Evolutionary conservation across 495 filamentous ascomycete species (phyloP).

Genomic region (Annulohypoxylon maeteangense): DNA sequence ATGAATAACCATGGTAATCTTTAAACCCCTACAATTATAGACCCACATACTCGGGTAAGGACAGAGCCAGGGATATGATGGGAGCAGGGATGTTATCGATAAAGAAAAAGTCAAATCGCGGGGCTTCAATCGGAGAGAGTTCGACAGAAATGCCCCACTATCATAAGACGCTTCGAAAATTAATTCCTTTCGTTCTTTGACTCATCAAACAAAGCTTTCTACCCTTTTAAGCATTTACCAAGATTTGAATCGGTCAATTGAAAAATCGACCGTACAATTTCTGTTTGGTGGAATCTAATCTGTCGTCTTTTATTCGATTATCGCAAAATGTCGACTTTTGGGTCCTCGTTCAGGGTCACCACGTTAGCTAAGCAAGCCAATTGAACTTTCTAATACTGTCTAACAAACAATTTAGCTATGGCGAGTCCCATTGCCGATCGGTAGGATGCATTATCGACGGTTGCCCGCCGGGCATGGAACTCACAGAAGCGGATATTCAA

Average conservation of each 20-base stretch:
- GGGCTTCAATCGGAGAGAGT: slow-evolving; percentile 24
- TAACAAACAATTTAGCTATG: slow-evolving; percentile 68
- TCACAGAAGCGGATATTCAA: slow-evolving; percentile 92
- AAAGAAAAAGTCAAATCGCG: slow-evolving; percentile 19
- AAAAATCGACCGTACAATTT: not conserved
- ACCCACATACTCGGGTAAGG: not conserved
- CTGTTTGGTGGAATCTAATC: not conserved
- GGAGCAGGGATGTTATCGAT: slow-evolving; percentile 17
- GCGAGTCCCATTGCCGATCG: slow-evolving; percentile 91
- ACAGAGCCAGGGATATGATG: not conserved
- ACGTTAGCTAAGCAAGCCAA: slow-evolving; percentile 67
- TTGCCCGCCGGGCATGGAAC: slow-evolving; percentile 86
- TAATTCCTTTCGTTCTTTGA: slow-evolving; percentile 18
- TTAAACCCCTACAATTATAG: not conserved
- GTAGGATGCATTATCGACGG: slow-evolving; percentile 92
- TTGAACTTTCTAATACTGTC: slow-evolving; percentile 1
- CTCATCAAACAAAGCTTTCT: slow-evolving; percentile 35
- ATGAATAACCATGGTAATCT: not conserved
- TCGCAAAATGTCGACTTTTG: slow-evolving; percentile 86
- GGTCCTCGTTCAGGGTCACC: slow-evolving; percentile 82
- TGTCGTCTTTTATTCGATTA: not conserved
- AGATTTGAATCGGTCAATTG: not conserved
- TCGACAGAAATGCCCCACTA: slow-evolving; percentile 15
- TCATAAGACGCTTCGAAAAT: slow-evolving; percentile 16
- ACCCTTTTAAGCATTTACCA: slow-evolving; percentile 4